Evolutionary conservation across 2,329 filamentous ascomycete species (phyloP).

Genomic region (Microsporum ferrugineum): DNA sequence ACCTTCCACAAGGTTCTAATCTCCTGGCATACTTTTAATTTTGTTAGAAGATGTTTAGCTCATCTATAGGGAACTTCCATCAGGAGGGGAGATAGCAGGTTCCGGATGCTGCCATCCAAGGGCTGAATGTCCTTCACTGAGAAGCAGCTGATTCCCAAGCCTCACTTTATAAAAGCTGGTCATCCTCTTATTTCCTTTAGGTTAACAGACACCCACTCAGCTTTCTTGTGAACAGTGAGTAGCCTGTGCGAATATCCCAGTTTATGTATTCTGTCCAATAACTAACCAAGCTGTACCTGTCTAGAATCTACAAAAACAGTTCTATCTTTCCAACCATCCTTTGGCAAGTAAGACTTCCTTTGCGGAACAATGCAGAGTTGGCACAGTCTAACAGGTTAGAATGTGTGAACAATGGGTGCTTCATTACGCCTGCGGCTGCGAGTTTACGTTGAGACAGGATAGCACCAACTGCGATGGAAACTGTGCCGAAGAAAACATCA

Average conservation of each 20-base stretch:
- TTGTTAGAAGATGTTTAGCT: not conserved
- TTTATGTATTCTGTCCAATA: not conserved
- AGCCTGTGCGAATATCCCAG: not conserved
- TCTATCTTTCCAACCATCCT: not conserved
- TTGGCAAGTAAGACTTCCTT: not conserved
- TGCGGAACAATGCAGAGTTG: not conserved
- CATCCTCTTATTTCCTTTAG: not conserved
- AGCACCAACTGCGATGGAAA: not conserved
- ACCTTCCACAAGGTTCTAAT: not conserved
- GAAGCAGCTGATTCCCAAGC: not conserved
- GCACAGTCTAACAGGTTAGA: not conserved
- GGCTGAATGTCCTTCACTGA: not conserved
- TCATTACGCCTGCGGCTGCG: not conserved
- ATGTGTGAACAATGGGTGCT: not conserved
- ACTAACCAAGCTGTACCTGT: not conserved
- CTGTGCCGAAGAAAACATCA: not conserved
- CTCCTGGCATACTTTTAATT: not conserved
- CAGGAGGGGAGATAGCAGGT: not conserved
- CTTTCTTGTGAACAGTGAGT: not conserved
- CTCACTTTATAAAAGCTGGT: not conserved
- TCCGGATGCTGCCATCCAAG: not conserved
- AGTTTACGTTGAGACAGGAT: not conserved
- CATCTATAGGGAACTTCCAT: not conserved
- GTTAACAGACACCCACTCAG: not conserved
- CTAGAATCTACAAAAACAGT: not conserved